Conservation (phyloP, 2,329 filamentous ascomycete species). For the Karstenula rhodostoma region DNA sequence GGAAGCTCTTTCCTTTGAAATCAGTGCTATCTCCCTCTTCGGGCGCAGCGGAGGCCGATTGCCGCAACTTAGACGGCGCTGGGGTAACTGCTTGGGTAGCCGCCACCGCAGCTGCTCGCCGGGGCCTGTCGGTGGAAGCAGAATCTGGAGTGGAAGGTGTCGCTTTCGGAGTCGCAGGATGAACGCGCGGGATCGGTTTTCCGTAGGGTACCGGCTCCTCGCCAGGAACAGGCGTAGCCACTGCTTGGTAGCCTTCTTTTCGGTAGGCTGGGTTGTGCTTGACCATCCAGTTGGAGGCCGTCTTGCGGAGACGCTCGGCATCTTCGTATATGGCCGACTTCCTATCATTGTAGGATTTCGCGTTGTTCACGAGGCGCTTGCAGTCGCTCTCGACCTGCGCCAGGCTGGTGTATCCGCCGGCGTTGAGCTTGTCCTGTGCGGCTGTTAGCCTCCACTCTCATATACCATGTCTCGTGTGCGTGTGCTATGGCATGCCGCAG, state of each 20-base stretch:
- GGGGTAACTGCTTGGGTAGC: slow-evolving; percentile 39
- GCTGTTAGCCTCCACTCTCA: slow-evolving; percentile 25
- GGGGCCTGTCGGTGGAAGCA: slow-evolving; percentile 32
- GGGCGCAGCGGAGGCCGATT: slow-evolving; percentile 35
- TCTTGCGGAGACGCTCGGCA: slow-evolving; percentile 85
- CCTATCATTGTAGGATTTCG: slow-evolving; percentile 82
- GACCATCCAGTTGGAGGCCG: slow-evolving; percentile 86
- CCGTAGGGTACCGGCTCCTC: slow-evolving; percentile 51
- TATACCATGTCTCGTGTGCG: background rate
- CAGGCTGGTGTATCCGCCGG: slow-evolving; percentile 73
- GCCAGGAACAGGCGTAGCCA: slow-evolving; percentile 76
- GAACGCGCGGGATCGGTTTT: slow-evolving; percentile 38
- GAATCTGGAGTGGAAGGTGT: slow-evolving; percentile 34
- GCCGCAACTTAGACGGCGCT: slow-evolving; percentile 43
- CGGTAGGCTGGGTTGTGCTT: slow-evolving; percentile 86
- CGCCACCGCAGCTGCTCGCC: slow-evolving; percentile 39
- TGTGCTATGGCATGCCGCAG: background rate
- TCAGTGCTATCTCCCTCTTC: slow-evolving; percentile 47
- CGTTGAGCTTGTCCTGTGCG: slow-evolving; percentile 68
- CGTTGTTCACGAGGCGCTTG: slow-evolving; percentile 87
- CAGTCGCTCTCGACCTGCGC: slow-evolving; percentile 82
- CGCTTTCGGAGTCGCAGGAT: slow-evolving; percentile 34
- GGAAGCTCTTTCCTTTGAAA: slow-evolving; percentile 78
- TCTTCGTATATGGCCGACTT: slow-evolving; percentile 79
- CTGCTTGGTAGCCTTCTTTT: slow-evolving; percentile 69